Conservation (phyloP, 768 basidiomycete genomes). For the Botryobasidium botryosum region DNA sequence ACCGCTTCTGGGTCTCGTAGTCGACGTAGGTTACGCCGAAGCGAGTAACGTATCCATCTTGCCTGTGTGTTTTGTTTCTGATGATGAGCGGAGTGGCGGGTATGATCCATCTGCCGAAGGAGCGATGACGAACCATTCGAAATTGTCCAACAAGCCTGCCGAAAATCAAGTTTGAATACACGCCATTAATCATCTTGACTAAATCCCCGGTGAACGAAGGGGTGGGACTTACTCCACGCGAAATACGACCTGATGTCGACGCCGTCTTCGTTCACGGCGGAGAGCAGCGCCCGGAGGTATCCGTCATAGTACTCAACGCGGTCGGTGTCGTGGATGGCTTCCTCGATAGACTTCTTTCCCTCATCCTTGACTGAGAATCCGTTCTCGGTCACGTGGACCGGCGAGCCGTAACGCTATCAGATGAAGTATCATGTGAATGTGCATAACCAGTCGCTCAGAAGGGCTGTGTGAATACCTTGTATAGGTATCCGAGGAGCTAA, state of each 20-base stretch:
- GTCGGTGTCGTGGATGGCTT: constrained; percentile 5
- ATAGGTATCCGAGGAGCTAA: constrained; percentile 59
- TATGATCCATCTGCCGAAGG: no score
- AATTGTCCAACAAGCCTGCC: constrained; percentile 6
- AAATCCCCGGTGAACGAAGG: background rate
- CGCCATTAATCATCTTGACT: no score
- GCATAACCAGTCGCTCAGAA: no score
- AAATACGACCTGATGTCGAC: constrained; percentile 10
- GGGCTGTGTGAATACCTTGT: no score
- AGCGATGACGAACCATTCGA: constrained; percentile 5
- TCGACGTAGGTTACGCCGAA: constrained; percentile 13
- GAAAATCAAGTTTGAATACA: no score
- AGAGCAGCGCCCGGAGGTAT: constrained; percentile 10
- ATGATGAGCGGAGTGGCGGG: no score
- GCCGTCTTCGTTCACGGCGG: constrained; percentile 10
- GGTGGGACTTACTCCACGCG: constrained; percentile 5
- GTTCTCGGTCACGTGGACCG: constrained; percentile 12
- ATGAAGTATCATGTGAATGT: no score
- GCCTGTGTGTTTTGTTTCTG: background rate
- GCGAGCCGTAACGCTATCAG: constrained; percentile 7
- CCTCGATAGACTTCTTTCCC: constrained; percentile 1
- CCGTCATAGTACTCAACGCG: constrained; percentile 10
- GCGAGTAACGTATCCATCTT: constrained; percentile 5
- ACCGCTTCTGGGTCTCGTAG: constrained; percentile 11
- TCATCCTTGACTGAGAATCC: constrained; percentile 8